Base-by-base conservation (phyloP, 108 stramenopile species). In the Cyclostephanos tholiformis region DNA sequence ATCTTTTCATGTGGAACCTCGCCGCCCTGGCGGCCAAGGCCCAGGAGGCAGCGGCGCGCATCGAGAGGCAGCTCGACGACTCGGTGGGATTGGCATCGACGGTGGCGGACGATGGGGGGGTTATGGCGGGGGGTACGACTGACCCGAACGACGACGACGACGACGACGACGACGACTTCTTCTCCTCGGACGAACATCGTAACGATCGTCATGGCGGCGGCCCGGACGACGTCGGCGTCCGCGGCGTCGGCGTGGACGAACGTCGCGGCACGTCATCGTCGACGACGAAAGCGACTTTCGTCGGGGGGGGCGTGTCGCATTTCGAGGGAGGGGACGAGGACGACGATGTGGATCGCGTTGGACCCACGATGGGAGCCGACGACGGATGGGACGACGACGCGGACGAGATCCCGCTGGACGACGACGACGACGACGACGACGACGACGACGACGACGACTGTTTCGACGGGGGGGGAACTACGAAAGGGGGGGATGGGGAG, bases 11-110 rank as follows among this genome's bases (percentile, higher is more conserved):
- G 77, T 78, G 77, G 65, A 77, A 70, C 65, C 67, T 79, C 4
- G 50, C 59, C 23, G 53, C 78, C 52, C 66, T 81, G 20, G 80
- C 80, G 14, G 61, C 63, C 32, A 81, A 81, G 75, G 80, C 80
- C 25, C 75, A 81, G 73, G 80, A 81, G 65, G 80, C 80, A 13
- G 80, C 80, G 20, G 76, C 75, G 41, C 63, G 76, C 2, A 43
- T 81, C 38, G 80, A 81, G 65, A 55, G 43, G 36, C 75, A 81
- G 52, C 75, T 81, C 30, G 80, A 81, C 36, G 64, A 73, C 22
- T 81, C 80, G 3, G 72, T 81, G 50, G 80, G 80, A 11, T 32
- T 77, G 35, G 23, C 49, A 4, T 53, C 65, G 20, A 39, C 10
- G 38, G n/a, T 13, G 23, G 13, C 68, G 46, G 35, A 14, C 11